Percentiles rank a stretch among this genome's conserved stretches.
Evolutionary conservation across 2,329 filamentous ascomycete species (phyloP).

Genomic region (Orbilia quercus): DNA sequence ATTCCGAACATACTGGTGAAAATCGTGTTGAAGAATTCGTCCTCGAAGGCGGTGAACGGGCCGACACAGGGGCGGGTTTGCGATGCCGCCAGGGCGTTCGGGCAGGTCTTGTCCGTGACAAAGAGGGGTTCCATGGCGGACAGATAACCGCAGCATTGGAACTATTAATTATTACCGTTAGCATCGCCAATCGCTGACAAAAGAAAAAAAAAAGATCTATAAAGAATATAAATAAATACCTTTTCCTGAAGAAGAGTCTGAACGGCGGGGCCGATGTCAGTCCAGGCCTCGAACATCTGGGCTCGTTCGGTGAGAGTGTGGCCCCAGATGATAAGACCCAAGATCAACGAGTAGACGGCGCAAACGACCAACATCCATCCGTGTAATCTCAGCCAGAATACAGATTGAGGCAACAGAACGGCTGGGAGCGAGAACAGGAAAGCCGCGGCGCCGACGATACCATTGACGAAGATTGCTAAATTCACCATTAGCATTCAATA

Average conservation of each 20-base stretch:
- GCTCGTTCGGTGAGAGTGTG: slow-evolving; percentile 76
- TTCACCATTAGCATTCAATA: not conserved
- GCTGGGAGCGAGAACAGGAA: slow-evolving; percentile 77
- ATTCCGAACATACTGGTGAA: slow-evolving; percentile 85
- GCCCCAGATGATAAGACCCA: slow-evolving; percentile 78
- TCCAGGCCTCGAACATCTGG: slow-evolving; percentile 73
- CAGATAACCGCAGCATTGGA: slow-evolving; percentile 82
- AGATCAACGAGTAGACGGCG: slow-evolving; percentile 72
- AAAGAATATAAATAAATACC: slow-evolving; percentile 64
- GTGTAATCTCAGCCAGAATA: slow-evolving; percentile 77
- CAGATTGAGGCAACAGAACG: slow-evolving; percentile 73
- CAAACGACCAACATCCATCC: slow-evolving; percentile 74
- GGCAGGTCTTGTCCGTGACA: slow-evolving; percentile 74
- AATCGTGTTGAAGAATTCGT: slow-evolving; percentile 77
- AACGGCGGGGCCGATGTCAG: slow-evolving; percentile 68
- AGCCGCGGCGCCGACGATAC: slow-evolving; percentile 76
- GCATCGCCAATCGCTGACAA: slow-evolving; percentile 2
- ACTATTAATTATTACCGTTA: slow-evolving; percentile 66
- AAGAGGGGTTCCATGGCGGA: slow-evolving; percentile 75
- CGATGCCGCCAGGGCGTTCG: slow-evolving; percentile 76
- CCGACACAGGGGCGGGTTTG: slow-evolving; percentile 76
- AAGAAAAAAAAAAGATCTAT: slow-evolving; percentile 5
- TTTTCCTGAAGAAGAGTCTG: slow-evolving; percentile 78
- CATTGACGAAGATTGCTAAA: slow-evolving; percentile 76
- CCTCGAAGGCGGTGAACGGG: slow-evolving; percentile 75